A percentile compares a stretch with the other conserved stretches of the same genome.
Conservation (phyloP, 805 yeast genomes). For the Schizosaccharomyces pombe region ASM294v3 CU329670.1:5356501-5357000, state of each 20-base stretch:
- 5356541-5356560: constrained; percentile 49
- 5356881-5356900: constrained; percentile 70
- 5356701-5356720: constrained; percentile 71
- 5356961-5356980: constrained; percentile 82
- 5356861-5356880: constrained; percentile 43
- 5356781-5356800: constrained; percentile 73
- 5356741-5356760: constrained; percentile 43
- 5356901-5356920: constrained; percentile 71
- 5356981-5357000: constrained; percentile 39
- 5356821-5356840: constrained; percentile 77
- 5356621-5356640: constrained; percentile 39
- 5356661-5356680: constrained; percentile 75
- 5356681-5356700: constrained; percentile 63
- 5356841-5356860: constrained; percentile 76
- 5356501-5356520: constrained; percentile 57
- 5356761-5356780: constrained; percentile 71
- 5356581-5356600: constrained; percentile 9
- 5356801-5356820: constrained; percentile 52
- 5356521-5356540: constrained; percentile 74
- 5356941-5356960: constrained; percentile 91
- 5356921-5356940: constrained; percentile 51
- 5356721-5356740: constrained; percentile 77
- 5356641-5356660: constrained; percentile 62
- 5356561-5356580: neutral
- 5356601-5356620: constrained; percentile 26